Percentiles rank a stretch among this genome's conserved stretches.
phyloP scores from a whole-genome alignment of 2,329 filamentous ascomycete species.

The Orbilia blumenaviensis region DNA sequence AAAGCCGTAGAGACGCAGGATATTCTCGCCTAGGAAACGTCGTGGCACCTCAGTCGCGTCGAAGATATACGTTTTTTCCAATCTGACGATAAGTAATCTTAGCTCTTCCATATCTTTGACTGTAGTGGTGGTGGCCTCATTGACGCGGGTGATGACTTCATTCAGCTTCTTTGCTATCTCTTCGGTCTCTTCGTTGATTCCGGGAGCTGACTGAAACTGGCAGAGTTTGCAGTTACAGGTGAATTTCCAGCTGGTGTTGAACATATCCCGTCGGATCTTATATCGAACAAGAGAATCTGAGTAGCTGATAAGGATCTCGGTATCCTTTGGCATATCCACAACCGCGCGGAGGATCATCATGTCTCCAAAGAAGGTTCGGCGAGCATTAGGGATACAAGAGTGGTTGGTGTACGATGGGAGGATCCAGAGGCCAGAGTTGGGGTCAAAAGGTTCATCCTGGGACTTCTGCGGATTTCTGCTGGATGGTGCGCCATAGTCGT shows the following conservation, averaged over 20 bases:
- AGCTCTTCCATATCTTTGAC: not conserved
- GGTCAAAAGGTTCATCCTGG: conserved; percentile 28
- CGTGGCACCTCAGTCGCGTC: conserved; percentile 5
- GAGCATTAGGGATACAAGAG: conserved; percentile 34
- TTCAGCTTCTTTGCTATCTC: not conserved
- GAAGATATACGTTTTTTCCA: conserved; percentile 11
- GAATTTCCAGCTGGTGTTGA: conserved; percentile 29
- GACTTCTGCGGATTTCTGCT: not conserved
- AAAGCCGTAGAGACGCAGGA: conserved; percentile 2
- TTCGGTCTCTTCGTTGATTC: not conserved
- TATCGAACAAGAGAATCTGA: not conserved
- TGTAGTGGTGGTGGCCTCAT: not conserved
- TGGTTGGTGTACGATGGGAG: conserved; percentile 46
- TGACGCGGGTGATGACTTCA: not conserved
- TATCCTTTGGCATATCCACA: conserved; percentile 24
- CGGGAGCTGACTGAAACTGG: not conserved
- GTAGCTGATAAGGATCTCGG: conserved; percentile 34
- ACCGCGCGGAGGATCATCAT: conserved; percentile 44
- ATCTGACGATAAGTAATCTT: not conserved
- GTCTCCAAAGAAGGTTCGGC: conserved; percentile 26
- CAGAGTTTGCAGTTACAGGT: conserved; percentile 25
- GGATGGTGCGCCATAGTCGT: not conserved
- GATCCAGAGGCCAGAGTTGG: conserved; percentile 38
- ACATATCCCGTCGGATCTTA: not conserved
- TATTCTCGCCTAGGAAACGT: conserved; percentile 11